A percentile compares a stretch with the other conserved stretches of the same genome.
Evolutionary conservation across 2,329 filamentous ascomycete genomes (phyloP).

Genomic region (Phyllosticta citriasiana): DNA sequence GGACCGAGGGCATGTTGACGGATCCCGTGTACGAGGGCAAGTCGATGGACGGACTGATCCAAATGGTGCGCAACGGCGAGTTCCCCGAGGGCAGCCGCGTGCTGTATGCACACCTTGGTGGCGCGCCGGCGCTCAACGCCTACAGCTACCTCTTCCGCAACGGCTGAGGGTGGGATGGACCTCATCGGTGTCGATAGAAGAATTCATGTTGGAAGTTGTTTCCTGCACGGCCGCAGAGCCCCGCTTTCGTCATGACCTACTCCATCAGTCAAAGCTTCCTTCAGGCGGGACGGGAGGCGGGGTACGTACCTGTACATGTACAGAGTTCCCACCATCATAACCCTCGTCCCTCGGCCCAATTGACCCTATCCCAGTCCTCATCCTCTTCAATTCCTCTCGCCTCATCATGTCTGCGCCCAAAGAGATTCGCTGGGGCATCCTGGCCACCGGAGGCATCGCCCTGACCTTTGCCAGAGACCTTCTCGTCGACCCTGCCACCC

Average conservation of each 20-base stretch:
- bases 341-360: background rate
- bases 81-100: constrained; percentile 53
- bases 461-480: constrained; percentile 62
- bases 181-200: background rate
- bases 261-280: background rate
- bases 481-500: constrained; percentile 59
- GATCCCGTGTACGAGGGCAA: constrained; percentile 71
- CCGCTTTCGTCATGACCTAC: background rate
- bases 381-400: background rate
- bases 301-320: background rate
- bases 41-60: constrained; percentile 62
- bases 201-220: background rate
- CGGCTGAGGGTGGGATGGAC: background rate
- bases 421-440: constrained; percentile 35
- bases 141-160: constrained; percentile 32
- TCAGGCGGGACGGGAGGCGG: too few species aligned
- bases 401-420: constrained; percentile 18
- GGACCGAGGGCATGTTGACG: constrained; percentile 62
- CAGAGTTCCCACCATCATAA: background rate
- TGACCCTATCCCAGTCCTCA: background rate
- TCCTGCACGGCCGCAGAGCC: background rate
- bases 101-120: constrained; percentile 61
- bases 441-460: constrained; percentile 40
- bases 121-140: constrained; percentile 59
- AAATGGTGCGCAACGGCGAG: constrained; percentile 53